Conservation (phyloP, 371 early-diverging fungal species). For the Rhizopus arrhizus region DNA sequence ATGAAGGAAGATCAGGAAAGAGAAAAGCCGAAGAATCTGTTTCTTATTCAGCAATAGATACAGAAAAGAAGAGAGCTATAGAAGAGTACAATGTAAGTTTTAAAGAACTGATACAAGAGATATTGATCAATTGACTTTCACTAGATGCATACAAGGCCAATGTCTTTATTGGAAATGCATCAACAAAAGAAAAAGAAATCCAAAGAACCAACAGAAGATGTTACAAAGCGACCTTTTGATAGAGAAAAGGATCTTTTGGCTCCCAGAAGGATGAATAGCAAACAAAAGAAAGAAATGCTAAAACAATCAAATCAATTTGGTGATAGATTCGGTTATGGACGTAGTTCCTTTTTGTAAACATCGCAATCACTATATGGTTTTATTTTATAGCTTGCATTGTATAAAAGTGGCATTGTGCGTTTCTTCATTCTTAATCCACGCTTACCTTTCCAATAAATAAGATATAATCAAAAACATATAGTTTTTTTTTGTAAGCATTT, state of each 20-base stretch:
- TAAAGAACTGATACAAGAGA: neutral
- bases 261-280: slow-evolving; percentile 43
- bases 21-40: slow-evolving; percentile 19
- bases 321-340: slow-evolving; percentile 53
- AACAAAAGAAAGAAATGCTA: slow-evolving; percentile 52
- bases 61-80: slow-evolving; percentile 20
- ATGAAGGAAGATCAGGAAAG: slow-evolving; percentile 23
- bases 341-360: slow-evolving; percentile 44
- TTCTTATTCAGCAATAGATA: slow-evolving; percentile 17
- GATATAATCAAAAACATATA: too few species aligned
- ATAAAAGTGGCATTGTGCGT: too few species aligned
- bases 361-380: too few species aligned
- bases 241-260: slow-evolving; percentile 60
- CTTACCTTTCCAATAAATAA: too few species aligned
- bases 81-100: slow-evolving; percentile 36
- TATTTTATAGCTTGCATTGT: too few species aligned
- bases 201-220: slow-evolving; percentile 46
- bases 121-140: neutral
- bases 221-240: slow-evolving; percentile 57
- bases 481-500: too few species aligned
- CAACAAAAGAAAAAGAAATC: slow-evolving; percentile 24
- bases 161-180: slow-evolving; percentile 59
- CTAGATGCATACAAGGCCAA: slow-evolving; percentile 43
- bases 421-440: too few species aligned
- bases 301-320: slow-evolving; percentile 47